These are phyloP conservation scores for Arthrocladium fulminans DNA, from an alignment of 2,329 filamentous ascomycete genomes.

Conservation along the genomic window DNA sequence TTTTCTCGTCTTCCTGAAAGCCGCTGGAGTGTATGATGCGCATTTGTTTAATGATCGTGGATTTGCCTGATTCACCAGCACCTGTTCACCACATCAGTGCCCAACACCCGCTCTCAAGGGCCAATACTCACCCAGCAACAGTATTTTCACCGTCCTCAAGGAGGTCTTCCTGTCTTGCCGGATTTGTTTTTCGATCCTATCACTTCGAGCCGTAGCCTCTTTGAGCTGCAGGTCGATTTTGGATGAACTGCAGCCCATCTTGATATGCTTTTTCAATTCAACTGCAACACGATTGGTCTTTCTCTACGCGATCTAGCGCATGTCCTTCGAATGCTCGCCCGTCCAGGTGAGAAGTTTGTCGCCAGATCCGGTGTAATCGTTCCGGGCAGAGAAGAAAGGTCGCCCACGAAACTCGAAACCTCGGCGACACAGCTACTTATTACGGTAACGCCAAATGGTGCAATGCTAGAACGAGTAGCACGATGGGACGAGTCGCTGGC, in stretches of 20 bases:
- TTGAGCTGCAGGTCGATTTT: conserved; percentile 34
- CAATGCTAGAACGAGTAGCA: too few species aligned
- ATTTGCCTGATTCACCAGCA: conserved; percentile 91
- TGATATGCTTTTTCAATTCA: conserved; percentile 11
- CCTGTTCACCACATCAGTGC: conserved; percentile 43
- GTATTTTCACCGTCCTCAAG: conserved; percentile 81
- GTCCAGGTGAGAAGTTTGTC: too few species aligned
- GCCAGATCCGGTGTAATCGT: too few species aligned
- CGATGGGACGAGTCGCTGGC: too few species aligned
- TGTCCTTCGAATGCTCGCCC: not conserved
- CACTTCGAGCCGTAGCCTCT: conserved; percentile 35
- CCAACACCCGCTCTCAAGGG: not conserved
- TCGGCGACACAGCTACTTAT: too few species aligned
- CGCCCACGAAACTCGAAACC: too few species aligned
- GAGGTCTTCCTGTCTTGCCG: conserved; percentile 80
- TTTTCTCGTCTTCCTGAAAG: conserved; percentile 79
- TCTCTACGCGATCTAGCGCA: not conserved
- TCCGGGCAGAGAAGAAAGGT: too few species aligned
- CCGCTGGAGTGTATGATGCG: conserved; percentile 91
- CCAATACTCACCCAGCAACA: conserved; percentile 67
- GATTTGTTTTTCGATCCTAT: conserved; percentile 76
- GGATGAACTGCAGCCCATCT: conserved; percentile 39
- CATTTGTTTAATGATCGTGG: conserved; percentile 98
- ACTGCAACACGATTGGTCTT: not conserved
- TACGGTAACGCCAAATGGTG: too few species aligned